Base-by-base conservation (phyloP, 257 asterid species). In the Fraxinus anomala region DNA sequence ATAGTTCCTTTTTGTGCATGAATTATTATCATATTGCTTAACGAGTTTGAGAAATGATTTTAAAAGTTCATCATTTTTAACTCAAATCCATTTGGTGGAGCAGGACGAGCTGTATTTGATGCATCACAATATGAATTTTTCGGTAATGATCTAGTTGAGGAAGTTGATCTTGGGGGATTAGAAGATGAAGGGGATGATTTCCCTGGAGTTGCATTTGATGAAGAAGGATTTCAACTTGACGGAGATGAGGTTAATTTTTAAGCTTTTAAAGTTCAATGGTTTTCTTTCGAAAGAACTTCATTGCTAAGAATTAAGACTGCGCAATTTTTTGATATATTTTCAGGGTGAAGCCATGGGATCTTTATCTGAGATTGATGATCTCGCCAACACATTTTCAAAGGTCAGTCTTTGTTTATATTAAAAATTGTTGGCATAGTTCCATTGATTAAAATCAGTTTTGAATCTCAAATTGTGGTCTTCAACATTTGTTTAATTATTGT, bases 91-190 rank as follows among this genome's bases (percentile, higher is more conserved):
- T 47, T 81, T 39, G 59, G 61, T 66, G 80, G 42, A 70, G 75
- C 90, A 91, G 98, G 88, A 69, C 76, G 51, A 70, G 83, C 90
- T 33, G 77, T 87, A 75, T 96, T 96, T 81, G 98, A 95, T 73
- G 99, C 99, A 44, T 91, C 99, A 37, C 99, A 95, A 79, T 95
- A 95, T 84, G 98, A 88, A 17, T 96, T 96, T 85, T 96, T 96
- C 76, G 98, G 98, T 44, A 88, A 85, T 10, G 96, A 93, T 56
- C 83, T 67, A 28, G 96, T 91, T 80, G 96, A 93, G 80, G 99
- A 92, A 44, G 97, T 96, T 75, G 99, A 93, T 80, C 90, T 96
- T 19, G 99, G 99, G 36, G 98, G 98, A 63, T 88, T 96, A 82
- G 99, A 93, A 75, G 97, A 93, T 59, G 99, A 89, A 68, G 97